Evolutionary conservation across 495 filamentous ascomycete genomes (phyloP).

Genomic region (Penicillium verhagenii): DNA sequence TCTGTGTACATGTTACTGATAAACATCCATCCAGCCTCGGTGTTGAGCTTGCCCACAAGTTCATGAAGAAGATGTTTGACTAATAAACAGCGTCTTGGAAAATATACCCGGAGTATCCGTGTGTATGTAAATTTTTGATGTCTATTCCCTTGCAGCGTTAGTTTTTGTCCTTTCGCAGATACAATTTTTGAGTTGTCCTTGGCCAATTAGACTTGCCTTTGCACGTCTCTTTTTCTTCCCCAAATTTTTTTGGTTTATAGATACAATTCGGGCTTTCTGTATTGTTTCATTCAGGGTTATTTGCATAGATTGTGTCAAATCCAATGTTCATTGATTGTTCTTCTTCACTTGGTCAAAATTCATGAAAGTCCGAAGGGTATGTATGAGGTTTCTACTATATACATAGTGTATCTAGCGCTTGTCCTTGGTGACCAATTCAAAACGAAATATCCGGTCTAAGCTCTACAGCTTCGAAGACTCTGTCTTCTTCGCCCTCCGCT

Average conservation of each 20-base stretch:
- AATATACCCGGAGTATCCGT: neutral
- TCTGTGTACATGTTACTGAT: slow-evolving; percentile 13
- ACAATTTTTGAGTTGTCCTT: too few species aligned
- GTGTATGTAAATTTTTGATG: neutral
- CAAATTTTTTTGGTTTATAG: too few species aligned
- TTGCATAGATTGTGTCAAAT: neutral
- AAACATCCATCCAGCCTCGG: slow-evolving; percentile 54
- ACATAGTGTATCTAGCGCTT: too few species aligned
- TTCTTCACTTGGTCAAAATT: too few species aligned
- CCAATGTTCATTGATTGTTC: too few species aligned
- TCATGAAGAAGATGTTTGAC: slow-evolving; percentile 72
- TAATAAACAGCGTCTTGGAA: slow-evolving; percentile 8
- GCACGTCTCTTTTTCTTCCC: neutral
- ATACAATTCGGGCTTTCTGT: neutral
- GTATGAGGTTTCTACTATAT: too few species aligned
- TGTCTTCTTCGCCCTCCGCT: slow-evolving; percentile 34
- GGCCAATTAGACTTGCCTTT: neutral
- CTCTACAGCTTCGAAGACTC: slow-evolving; percentile 35
- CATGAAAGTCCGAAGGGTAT: too few species aligned
- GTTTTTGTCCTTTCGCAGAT: too few species aligned
- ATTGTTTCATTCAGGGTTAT: neutral
- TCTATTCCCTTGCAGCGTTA: slow-evolving; percentile 16
- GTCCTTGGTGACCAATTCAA: too few species aligned
- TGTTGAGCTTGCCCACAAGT: slow-evolving; percentile 78
- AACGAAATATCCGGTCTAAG: too few species aligned